A percentile compares a stretch with the other conserved stretches of the same genome.
These are phyloP conservation scores for Kregervanrija delftensis DNA, from an alignment of 805 yeast species.

Conservation along the genomic window DNA sequence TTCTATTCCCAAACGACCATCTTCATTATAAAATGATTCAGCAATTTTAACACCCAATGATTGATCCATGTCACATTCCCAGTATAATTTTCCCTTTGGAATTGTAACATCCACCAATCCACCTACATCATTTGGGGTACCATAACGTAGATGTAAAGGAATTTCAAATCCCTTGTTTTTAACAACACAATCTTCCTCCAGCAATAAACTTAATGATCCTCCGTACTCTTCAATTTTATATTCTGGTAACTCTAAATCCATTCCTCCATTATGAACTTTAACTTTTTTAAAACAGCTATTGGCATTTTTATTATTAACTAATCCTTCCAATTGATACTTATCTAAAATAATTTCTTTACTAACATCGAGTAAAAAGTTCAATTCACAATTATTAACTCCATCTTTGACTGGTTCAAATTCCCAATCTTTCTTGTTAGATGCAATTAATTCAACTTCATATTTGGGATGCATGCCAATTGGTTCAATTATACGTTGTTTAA, in stretches of 20 bases:
- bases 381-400: constrained; percentile 11
- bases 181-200: constrained; percentile 13
- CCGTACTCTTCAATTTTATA: constrained; percentile 24
- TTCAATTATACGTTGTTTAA: constrained; percentile 12
- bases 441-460: constrained; percentile 11
- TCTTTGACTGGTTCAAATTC: constrained; percentile 5
- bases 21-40: constrained; percentile 18
- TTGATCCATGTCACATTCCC: constrained; percentile 18
- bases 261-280: constrained; percentile 13
- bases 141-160: constrained; percentile 28
- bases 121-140: constrained; percentile 14
- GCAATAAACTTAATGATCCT: constrained; percentile 11
- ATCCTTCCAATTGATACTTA: constrained; percentile 18
- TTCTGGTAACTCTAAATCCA: constrained; percentile 27
- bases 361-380: constrained; percentile 18
- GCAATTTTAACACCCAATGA: constrained; percentile 8
- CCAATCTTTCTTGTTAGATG: constrained; percentile 1
- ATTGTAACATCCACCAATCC: constrained; percentile 2
- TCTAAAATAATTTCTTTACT: constrained; percentile 24
- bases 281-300: constrained; percentile 6
- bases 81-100: constrained; percentile 21
- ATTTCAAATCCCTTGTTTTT: constrained; percentile 17
- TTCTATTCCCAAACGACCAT: constrained; percentile 14
- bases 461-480: constrained; percentile 24
- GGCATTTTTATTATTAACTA: not conserved